Base-by-base conservation (phyloP, 176 grass and related monocot species). In the Chloris gayana region DNA sequence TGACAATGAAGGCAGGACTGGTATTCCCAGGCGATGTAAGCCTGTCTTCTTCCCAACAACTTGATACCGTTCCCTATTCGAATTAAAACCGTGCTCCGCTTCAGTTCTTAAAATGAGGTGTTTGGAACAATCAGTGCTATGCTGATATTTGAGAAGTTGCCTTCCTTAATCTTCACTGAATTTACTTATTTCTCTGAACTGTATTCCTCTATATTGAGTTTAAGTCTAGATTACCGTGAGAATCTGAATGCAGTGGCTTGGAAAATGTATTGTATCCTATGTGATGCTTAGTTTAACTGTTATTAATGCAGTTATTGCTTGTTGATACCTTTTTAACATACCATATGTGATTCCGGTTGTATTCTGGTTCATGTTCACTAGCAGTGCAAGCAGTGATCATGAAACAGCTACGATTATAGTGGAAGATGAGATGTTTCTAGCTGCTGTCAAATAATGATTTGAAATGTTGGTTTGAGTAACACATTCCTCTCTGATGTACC, bases 1-100 rank as follows among this genome's bases (percentile, higher is more conserved):
- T 91, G 92, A 88, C 81, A 88, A 98, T 98, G 92, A 90, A 94
- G 75, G 90, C 90, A 27, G 84, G 95, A 2, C 42, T 98, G 90
- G 90, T 86, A 64, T 98, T 98, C 81, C 75, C 86, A 59, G 95
- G 94, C 50, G 91, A 98, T 64, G 95, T 89, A 50, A 78, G 42
- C 75, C 63, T 72, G 7, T 49, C 47, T 37, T 74, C 7, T 27
- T 63, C 18, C 4, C 56, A 15, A 14, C 73, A 14, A 21, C 9
- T 67, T 30, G 39, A 39, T 26, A 14, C 13, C 61, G 18, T 69
- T 29, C 7, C 17, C 14, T 76, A 6, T 18, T 42, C 0, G 22
- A 80, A n/a, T 67, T 42, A 49, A 34, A 50, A 61, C 11, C 24
- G 72, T 56, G 39, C 37, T 42, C 6, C 3, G 45, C 37, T 18